Base-by-base conservation (phyloP, 495 filamentous ascomycete genomes). In the Cercophora newfieldiana region DNA sequence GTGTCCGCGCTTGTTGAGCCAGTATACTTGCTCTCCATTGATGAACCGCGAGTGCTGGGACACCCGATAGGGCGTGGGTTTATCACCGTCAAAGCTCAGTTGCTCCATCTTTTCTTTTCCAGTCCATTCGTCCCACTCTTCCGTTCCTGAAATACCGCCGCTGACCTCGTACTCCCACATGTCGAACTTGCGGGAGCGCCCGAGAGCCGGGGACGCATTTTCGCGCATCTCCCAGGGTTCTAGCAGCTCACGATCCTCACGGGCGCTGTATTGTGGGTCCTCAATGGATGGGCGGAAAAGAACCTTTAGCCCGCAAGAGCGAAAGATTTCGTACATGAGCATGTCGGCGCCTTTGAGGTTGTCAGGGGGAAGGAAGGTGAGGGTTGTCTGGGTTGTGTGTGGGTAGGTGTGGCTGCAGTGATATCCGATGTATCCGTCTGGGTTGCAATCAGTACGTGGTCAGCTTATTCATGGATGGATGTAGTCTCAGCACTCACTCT, bases 321-420 rank as follows among this genome's bases (percentile, higher is more conserved):
- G 12, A n/a, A 68, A 68, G 25, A 66, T 64, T 24, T 62, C 63
- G 24, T 57, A 68, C 33, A 71, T 19, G n/a, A 66, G 25, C 49
- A 64, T 71, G 49, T 71, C 69, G 31, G 53, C 65, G 24, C 63
- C 63, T 50, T 71, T 71, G 22, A 69, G 60, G 58, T 71, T 65
- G 37, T 64, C 56, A 0, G 59, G 56, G n/a, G 55, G 50, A 1
- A 64, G 22, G 29, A 63, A 61, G 54, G 56, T 61, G 47, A 61
- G 61, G 7, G 25, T n/a, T 19, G 18, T 55, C 1, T 31, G 19
- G 50, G 24, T 69, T 7, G 59, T 54, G 60, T 68, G 59, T 7
- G 63, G 63, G 30, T 71, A 69, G 25, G 28, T 50, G 25, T 71
- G 69, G 29, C 60, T 62, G 33, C 66, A 63, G 51, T 60, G 57